A percentile compares a stretch with the other conserved stretches of the same genome.
Conservation (phyloP, 164 flowering plant species). For the Platanus orientalis region DNA sequence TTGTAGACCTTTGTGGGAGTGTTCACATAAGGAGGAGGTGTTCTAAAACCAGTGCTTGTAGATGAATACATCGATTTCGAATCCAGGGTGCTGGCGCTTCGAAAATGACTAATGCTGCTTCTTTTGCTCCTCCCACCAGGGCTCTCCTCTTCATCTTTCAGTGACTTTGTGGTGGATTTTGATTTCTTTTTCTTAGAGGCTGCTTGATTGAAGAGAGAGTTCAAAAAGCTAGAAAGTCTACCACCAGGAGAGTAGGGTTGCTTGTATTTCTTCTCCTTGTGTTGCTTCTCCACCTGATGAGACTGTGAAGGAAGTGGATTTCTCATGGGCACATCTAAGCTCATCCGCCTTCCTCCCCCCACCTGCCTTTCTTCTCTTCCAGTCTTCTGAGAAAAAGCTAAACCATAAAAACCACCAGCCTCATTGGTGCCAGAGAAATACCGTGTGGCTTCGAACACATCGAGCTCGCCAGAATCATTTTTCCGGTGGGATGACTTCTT, state of each 20-base stretch:
- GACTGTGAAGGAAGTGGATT: constrained; percentile 19
- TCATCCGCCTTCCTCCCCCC: constrained; percentile 49
- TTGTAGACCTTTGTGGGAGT: too few species aligned
- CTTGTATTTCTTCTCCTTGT: constrained; percentile 44
- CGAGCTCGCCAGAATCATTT: constrained; percentile 70
- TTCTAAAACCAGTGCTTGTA: too few species aligned
- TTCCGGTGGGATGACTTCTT: constrained; percentile 47
- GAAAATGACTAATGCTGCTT: constrained; percentile 38
- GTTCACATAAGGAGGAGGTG: too few species aligned
- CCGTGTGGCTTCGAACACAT: constrained; percentile 82
- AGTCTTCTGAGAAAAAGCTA: constrained; percentile 20
- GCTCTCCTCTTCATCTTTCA: constrained; percentile 54
- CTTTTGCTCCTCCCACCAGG: constrained; percentile 46
- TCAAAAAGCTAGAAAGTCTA: constrained; percentile 56
- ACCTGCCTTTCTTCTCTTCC: constrained; percentile 31
- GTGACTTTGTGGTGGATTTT: constrained; percentile 33
- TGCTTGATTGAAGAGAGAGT: constrained; percentile 62
- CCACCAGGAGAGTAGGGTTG: constrained; percentile 93
- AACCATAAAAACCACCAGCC: constrained; percentile 8
- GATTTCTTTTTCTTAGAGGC: constrained; percentile 73
- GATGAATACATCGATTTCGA: too few species aligned
- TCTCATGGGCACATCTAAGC: constrained; percentile 50
- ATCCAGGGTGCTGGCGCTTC: constrained; percentile 8
- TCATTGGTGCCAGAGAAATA: constrained; percentile 64
- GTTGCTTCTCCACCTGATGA: constrained; percentile 26